Evolutionary conservation across 2,329 filamentous ascomycete species (phyloP).

Genomic region (Talaromyces sp.): DNA sequence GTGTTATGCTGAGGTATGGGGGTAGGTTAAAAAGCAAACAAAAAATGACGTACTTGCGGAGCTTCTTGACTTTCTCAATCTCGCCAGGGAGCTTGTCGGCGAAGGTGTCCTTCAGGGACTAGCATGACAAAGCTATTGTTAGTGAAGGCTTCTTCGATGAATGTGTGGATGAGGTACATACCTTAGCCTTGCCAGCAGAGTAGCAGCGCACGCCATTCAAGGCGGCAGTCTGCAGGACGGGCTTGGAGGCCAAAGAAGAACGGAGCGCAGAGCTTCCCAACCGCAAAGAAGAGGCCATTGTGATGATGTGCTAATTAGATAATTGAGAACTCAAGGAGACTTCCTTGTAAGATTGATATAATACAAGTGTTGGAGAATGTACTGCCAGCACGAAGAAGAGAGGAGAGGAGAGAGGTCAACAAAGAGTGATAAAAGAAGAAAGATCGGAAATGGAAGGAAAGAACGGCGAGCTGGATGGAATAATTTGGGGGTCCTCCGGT

Average conservation of each 20-base stretch:
- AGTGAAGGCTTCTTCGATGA: neutral
- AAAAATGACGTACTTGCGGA: slow-evolving; percentile 70
- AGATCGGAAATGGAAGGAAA: slow-evolving; percentile 27
- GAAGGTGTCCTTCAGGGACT: slow-evolving; percentile 98
- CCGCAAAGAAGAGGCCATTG: slow-evolving; percentile 80
- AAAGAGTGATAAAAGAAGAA: slow-evolving; percentile 27
- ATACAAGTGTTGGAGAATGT: slow-evolving; percentile 11
- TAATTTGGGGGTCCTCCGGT: slow-evolving; percentile 2
- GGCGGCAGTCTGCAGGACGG: slow-evolving; percentile 63
- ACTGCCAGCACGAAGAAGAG: neutral
- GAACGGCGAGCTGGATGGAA: slow-evolving; percentile 16
- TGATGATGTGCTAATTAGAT: slow-evolving; percentile 29
- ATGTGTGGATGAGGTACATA: slow-evolving; percentile 39
- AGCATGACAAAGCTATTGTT: slow-evolving; percentile 15
- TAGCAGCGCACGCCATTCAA: slow-evolving; percentile 86
- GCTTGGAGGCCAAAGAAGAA: slow-evolving; percentile 62
- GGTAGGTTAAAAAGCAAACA: neutral
- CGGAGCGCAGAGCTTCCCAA: slow-evolving; percentile 76
- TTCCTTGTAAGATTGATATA: slow-evolving; percentile 9
- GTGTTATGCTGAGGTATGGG: neutral
- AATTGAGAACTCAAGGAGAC: slow-evolving; percentile 25
- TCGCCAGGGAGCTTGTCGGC: slow-evolving; percentile 92
- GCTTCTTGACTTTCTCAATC: slow-evolving; percentile 98
- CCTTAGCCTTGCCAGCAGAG: slow-evolving; percentile 80
- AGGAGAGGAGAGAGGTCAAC: neutral